Evolutionary conservation across 352 stramenopile species (phyloP).

Genomic region (Globisporangium solare): DNA sequence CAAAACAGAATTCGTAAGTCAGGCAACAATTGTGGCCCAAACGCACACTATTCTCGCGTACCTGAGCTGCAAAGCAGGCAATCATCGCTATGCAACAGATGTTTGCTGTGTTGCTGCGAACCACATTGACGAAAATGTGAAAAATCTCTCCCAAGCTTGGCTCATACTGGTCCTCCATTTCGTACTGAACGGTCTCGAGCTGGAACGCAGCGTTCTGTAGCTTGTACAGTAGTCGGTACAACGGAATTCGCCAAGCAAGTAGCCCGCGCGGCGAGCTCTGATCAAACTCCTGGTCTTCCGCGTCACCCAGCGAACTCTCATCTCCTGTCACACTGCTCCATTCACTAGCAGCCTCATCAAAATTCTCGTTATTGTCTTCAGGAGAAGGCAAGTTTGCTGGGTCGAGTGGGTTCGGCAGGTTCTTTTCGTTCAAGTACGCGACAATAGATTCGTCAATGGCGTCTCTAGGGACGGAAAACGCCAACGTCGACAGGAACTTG

Average conservation of each 20-base stretch:
- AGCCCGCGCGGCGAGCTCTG: conserved; percentile 16
- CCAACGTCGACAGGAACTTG: conserved; percentile 64
- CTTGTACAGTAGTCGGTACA: conserved; percentile 63
- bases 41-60: conserved; percentile 15
- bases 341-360: conserved; percentile 71
- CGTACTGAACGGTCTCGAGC: conserved; percentile 61
- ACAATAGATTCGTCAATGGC: conserved; percentile 63
- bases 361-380: conserved; percentile 29
- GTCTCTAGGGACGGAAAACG: conserved; percentile 61
- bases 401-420: conserved; percentile 54
- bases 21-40: not conserved
- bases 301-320: conserved; percentile 74
- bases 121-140: conserved; percentile 48
- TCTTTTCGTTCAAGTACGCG: conserved; percentile 51
- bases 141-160: conserved; percentile 52
- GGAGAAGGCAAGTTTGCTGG: conserved; percentile 15
- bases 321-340: conserved; percentile 84
- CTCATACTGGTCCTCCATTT: conserved; percentile 75
- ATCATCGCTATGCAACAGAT: conserved; percentile 65
- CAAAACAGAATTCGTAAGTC: conserved; percentile 5
- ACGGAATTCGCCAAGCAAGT: conserved; percentile 54
- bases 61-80: conserved; percentile 70
- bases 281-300: conserved; percentile 79
- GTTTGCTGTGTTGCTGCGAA: conserved; percentile 61
- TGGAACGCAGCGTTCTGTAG: conserved; percentile 74